phyloP scores from a whole-genome alignment of 2,329 filamentous ascomycete species.

The Plenodomus lindquistii region DNA sequence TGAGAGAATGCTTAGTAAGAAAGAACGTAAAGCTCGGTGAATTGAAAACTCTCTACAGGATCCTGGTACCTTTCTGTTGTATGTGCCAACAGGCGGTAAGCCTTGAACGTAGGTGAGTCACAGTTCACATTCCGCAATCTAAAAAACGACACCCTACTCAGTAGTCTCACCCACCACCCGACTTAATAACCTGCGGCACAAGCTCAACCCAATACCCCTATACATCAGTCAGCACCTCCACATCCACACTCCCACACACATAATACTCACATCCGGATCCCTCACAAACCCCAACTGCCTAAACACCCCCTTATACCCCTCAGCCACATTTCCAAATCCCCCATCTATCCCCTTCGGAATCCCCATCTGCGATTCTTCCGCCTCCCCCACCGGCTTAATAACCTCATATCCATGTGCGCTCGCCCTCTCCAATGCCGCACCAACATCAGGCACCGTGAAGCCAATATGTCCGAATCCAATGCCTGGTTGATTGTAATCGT shows the following conservation, averaged over 20 bases:
- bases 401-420: conserved; percentile 28
- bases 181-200: conserved; percentile 27
- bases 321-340: conserved; percentile 17
- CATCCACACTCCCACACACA: neutral
- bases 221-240: conserved; percentile 9
- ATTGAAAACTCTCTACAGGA: too few relatives aligned
- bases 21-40: too few relatives aligned
- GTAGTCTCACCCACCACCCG: neutral
- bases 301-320: conserved; percentile 36
- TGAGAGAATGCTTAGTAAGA: too few relatives aligned
- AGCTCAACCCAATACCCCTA: conserved; percentile 39
- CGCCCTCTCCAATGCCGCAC: conserved; percentile 23
- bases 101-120: neutral
- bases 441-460: conserved; percentile 40
- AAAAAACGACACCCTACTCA: neutral
- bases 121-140: neutral
- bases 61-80: too few relatives aligned
- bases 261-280: conserved; percentile 39
- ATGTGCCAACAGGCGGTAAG: neutral
- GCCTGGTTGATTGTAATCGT: conserved; percentile 23
- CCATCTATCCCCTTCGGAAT: conserved; percentile 23
- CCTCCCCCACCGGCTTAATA: conserved; percentile 33
- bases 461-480: conserved; percentile 43
- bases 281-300: conserved; percentile 39
- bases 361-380: conserved; percentile 28